Percentiles rank a stretch among this genome's conserved stretches.
These are phyloP conservation scores for Pascua guehoae DNA, from an alignment of 1,284 basidiomycete species.

Conservation along the genomic window DNA sequence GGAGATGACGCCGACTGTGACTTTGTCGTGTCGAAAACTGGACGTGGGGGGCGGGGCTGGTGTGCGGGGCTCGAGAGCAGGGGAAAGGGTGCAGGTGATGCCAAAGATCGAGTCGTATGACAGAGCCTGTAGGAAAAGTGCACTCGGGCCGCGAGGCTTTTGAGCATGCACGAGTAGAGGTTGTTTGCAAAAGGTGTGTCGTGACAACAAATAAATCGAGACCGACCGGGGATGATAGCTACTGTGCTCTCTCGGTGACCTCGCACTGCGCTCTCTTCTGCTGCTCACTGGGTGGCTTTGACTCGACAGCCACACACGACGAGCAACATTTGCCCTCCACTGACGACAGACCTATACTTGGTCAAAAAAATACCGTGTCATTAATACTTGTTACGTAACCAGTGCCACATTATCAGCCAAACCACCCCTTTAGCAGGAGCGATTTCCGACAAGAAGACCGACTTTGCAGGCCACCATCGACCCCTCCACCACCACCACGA, in stretches of 20 bases:
- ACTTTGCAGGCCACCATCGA: not conserved
- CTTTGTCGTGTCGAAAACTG: not conserved
- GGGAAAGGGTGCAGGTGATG: too few relatives aligned
- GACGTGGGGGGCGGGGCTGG: not conserved
- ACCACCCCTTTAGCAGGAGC: not conserved
- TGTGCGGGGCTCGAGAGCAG: not conserved
- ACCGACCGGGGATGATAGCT: not conserved
- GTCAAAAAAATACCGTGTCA: not conserved
- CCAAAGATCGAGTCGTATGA: not conserved
- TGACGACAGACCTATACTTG: not conserved
- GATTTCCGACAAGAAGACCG: not conserved
- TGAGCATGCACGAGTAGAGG: conserved; percentile 18
- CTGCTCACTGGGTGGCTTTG: not conserved
- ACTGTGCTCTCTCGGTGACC: not conserved
- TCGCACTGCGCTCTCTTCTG: not conserved
- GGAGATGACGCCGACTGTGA: not conserved
- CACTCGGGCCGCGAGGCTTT: conserved; percentile 4
- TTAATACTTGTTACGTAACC: not conserved
- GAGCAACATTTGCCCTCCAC: not conserved
- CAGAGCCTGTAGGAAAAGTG: conserved; percentile 3
- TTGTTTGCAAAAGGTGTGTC: not conserved
- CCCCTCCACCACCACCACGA: not conserved
- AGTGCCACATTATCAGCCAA: not conserved
- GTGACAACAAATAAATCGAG: not conserved
- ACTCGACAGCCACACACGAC: not conserved